These are phyloP conservation scores for Chlorella sp. DNA, from an alignment of 139 green algal species.

Conservation along the genomic window DNA sequence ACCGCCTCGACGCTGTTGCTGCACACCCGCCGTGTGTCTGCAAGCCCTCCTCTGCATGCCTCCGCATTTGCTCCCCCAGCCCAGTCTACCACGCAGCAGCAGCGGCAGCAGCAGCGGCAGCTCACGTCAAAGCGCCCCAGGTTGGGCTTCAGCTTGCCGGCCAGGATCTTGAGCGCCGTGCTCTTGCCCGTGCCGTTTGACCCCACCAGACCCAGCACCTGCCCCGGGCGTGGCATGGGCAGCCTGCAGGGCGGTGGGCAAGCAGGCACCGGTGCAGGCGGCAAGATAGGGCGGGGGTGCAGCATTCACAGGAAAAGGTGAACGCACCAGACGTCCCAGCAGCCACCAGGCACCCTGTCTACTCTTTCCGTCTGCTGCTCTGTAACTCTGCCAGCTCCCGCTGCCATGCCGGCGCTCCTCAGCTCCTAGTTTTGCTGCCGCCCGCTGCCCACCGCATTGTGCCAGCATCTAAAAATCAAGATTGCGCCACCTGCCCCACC, in stretches of 20 bases:
- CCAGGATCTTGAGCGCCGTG: conserved; percentile 97
- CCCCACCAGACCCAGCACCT: conserved; percentile 98
- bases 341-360: too few species aligned
- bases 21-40: too few species aligned
- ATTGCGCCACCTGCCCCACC: conserved; percentile 53
- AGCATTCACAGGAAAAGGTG: neutral
- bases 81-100: too few species aligned
- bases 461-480: too few species aligned
- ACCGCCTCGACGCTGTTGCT: too few species aligned
- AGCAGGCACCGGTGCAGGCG: neutral
- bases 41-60: too few species aligned
- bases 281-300: neutral
- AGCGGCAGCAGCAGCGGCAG: conserved; percentile 13
- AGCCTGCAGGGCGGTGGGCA: conserved; percentile 61
- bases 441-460: neutral
- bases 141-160: conserved; percentile 99
- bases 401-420: neutral
- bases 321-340: too few species aligned
- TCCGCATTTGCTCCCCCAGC: neutral
- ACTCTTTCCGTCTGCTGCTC: too few species aligned
- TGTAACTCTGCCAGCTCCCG: too few species aligned
- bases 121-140: conserved; percentile 90
- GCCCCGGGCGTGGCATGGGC: conserved; percentile 86
- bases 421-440: too few species aligned
- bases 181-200: conserved; percentile 99